Conservation (phyloP, 257 asterid genomes). For the Capsicum baccatum region DNA sequence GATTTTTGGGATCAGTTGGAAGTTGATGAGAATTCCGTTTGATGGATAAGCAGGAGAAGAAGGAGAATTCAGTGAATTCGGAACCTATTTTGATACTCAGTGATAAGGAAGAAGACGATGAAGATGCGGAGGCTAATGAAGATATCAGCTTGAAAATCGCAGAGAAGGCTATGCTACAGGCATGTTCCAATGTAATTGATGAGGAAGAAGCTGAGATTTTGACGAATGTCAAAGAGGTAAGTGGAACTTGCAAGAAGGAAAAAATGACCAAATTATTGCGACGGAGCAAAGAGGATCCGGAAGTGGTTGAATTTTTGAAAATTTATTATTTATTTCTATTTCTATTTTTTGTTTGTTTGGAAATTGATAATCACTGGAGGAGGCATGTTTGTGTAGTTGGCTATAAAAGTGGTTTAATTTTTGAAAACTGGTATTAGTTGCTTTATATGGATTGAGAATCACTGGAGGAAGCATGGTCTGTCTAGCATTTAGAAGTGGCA, state of each 20-base stretch:
- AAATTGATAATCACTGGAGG: too few relatives aligned
- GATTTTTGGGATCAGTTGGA: background rate
- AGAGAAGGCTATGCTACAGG: slow-evolving; percentile 55
- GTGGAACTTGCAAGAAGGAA: slow-evolving; percentile 50
- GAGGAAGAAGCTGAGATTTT: slow-evolving; percentile 35
- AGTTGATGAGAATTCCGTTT: background rate
- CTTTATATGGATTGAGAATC: background rate
- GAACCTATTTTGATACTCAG: background rate
- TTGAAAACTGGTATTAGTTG: too few relatives aligned
- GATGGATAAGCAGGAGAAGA: background rate
- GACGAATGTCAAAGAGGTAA: slow-evolving; percentile 27
- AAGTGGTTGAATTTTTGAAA: too few relatives aligned
- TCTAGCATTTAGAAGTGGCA: background rate
- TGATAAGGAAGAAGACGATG: slow-evolving; percentile 29
- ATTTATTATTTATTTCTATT: too few relatives aligned
- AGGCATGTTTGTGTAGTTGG: too few relatives aligned
- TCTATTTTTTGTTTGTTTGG: too few relatives aligned
- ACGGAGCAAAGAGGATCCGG: slow-evolving; percentile 36
- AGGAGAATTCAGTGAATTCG: background rate
- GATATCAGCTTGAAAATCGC: slow-evolving; percentile 79
- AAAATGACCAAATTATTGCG: slow-evolving; percentile 32
- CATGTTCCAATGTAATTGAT: slow-evolving; percentile 28
- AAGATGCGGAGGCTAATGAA: slow-evolving; percentile 73
- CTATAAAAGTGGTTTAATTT: too few relatives aligned
- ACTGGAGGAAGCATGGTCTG: background rate